Conservation (phyloP, 306 rosid species). For the Lathyrus aphaca region DNA sequence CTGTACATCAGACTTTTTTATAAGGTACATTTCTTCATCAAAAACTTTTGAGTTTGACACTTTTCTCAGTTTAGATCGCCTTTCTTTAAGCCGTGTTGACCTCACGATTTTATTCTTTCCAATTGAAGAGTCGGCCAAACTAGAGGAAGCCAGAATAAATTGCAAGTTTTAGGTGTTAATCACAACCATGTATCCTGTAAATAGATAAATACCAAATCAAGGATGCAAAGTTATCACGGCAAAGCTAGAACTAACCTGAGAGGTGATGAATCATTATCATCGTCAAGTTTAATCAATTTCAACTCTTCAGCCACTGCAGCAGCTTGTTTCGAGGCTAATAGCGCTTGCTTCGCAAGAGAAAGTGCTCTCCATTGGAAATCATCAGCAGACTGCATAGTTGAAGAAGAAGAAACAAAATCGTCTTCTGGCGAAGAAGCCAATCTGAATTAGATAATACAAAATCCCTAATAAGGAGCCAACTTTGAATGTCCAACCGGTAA, state of each 20-base stretch:
- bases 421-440: slow-evolving; percentile 51
- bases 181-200: slow-evolving; percentile 29
- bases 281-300: slow-evolving; percentile 42
- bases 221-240: slow-evolving; percentile 28
- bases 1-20: slow-evolving; percentile 45
- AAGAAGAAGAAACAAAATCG: slow-evolving; percentile 37
- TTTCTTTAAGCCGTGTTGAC: slow-evolving; percentile 69
- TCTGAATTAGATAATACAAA: slow-evolving; percentile 48
- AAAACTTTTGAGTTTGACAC: slow-evolving; percentile 47
- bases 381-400: slow-evolving; percentile 41
- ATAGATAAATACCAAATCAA: slow-evolving; percentile 30
- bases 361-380: slow-evolving; percentile 47
- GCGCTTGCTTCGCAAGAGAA: slow-evolving; percentile 72
- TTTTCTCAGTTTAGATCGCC: slow-evolving; percentile 70
- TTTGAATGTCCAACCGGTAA: slow-evolving; percentile 12
- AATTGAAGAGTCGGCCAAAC: slow-evolving; percentile 43
- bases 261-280: slow-evolving; percentile 47
- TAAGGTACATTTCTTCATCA: slow-evolving; percentile 45
- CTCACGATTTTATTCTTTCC: slow-evolving; percentile 57
- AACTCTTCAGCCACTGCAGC: slow-evolving; percentile 56
- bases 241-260: slow-evolving; percentile 57
- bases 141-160: slow-evolving; percentile 38
- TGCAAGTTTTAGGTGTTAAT: slow-evolving; percentile 37
- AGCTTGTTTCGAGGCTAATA: slow-evolving; percentile 77
- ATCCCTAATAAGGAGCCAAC: slow-evolving; percentile 35